Evolutionary conservation across 352 stramenopile genomes (phyloP), one percentile per base, ranked within the genome.

Genomic region (Thraustochytrium striatum): DNA sequence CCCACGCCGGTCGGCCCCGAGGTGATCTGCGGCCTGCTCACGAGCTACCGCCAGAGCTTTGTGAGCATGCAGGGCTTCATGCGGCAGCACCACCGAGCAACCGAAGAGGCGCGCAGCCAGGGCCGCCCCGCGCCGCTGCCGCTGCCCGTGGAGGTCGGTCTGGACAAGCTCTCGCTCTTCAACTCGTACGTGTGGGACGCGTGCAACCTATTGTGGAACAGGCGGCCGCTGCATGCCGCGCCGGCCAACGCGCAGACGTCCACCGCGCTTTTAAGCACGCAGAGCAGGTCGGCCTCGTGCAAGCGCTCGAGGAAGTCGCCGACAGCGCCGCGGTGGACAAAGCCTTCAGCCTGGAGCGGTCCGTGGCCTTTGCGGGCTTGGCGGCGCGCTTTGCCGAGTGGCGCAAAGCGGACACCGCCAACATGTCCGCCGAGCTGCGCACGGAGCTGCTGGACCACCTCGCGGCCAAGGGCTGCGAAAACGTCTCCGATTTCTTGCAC

Each of bases 151-250:
- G n/a, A 32, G 32, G 44, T 43, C 0, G 65, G 65, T 7, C 25
- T 61, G 30, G 50, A 75, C 5, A 75, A 75, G 50, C 65, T 75
- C 32, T 39, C 43, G 0, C 28, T 75, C 30, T 75, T 62, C 65
- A 75, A 75, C 52, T 30, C 65, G 16, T 75, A 75, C 36, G 52
- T 75, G 32, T 75, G 65, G 65, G 65, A 75, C 36, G 43, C 43
- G 16, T 75, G 65, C 52, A 30, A 75, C 30, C 16, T 75, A 25
- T 32, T 75, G 3, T 75, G 65, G 65, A 55, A 61, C 25, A 13
- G 25, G 0, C 25, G n/a, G 39, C n/a, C 44, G 8, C 3, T 68
- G 16, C 44, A 2, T 59, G 38, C 58, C 7, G 28, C 2, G 7
- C 3, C 32, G 19, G 43, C 3, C 21, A 16, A 9, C 19, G 65